phyloP scores from a whole-genome alignment of 805 yeast species.

The Priceomyces melissophilus region DNA sequence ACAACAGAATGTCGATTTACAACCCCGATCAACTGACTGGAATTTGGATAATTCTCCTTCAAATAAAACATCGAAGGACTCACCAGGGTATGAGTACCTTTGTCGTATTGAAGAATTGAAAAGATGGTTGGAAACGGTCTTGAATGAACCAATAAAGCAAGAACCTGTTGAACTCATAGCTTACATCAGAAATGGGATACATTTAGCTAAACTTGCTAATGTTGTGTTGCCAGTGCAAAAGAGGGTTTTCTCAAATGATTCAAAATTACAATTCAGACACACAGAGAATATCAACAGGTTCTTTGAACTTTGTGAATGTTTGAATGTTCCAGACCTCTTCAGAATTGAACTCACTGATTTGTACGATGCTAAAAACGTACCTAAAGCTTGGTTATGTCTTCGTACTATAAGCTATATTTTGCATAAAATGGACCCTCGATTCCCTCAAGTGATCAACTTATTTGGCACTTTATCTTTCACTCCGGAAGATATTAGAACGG shows the following conservation, averaged over 20 bases:
- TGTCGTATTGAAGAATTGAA: slow-evolving; percentile 82
- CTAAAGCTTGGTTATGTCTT: slow-evolving; percentile 89
- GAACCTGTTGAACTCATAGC: slow-evolving; percentile 59
- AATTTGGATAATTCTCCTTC: slow-evolving; percentile 20
- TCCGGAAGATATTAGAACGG: slow-evolving; percentile 62
- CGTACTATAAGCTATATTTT: slow-evolving; percentile 83
- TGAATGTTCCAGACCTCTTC: slow-evolving; percentile 82
- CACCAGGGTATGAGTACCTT: slow-evolving; percentile 64
- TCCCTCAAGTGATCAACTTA: slow-evolving; percentile 60
- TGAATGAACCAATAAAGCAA: slow-evolving; percentile 53
- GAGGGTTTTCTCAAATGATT: slow-evolving; percentile 53
- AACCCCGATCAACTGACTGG: background rate
- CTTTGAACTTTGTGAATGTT: slow-evolving; percentile 62
- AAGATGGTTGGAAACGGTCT: slow-evolving; percentile 67
- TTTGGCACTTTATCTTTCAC: slow-evolving; percentile 62
- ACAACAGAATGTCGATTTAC: background rate
- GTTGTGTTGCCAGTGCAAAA: slow-evolving; percentile 64
- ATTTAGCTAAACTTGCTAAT: slow-evolving; percentile 74
- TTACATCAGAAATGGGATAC: slow-evolving; percentile 77
- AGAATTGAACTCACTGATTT: slow-evolving; percentile 89
- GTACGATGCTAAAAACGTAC: slow-evolving; percentile 87
- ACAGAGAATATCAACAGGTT: slow-evolving; percentile 90
- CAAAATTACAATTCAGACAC: slow-evolving; percentile 73
- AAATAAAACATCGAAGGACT: slow-evolving; percentile 24
- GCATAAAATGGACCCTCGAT: slow-evolving; percentile 47